These are phyloP conservation scores for Pichia cephalocereana DNA, from an alignment of 805 yeast species.

Conservation along the genomic window DNA sequence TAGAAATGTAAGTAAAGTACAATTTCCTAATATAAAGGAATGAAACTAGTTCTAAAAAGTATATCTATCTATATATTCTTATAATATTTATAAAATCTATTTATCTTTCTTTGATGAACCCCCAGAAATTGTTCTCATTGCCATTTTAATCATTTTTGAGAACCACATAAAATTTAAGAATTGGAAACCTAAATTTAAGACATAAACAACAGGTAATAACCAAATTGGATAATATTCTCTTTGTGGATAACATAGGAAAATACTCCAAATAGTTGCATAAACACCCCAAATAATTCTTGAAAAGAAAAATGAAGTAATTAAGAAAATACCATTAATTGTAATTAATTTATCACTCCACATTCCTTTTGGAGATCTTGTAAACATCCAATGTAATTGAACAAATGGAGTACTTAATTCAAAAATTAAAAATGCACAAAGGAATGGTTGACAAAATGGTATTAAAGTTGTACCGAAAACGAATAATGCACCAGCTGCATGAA, in stretches of 20 bases:
- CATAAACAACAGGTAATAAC: constrained; percentile 42
- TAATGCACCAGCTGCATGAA: constrained; percentile 79
- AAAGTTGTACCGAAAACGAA: constrained; percentile 59
- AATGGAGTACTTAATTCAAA: constrained; percentile 92
- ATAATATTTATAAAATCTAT: neutral
- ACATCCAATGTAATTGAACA: constrained; percentile 90
- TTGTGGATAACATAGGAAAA: constrained; percentile 34
- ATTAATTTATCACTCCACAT: constrained; percentile 46
- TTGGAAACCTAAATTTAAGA: constrained; percentile 55
- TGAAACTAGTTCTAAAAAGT: too few relatives aligned
- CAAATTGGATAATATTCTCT: constrained; percentile 34
- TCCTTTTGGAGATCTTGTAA: constrained; percentile 65
- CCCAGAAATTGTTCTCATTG: constrained; percentile 20
- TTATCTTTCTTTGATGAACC: neutral
- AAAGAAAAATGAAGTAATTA: constrained; percentile 62
- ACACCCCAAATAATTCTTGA: constrained; percentile 86
- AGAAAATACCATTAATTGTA: constrained; percentile 59
- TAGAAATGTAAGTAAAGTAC: too few relatives aligned
- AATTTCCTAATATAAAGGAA: too few relatives aligned
- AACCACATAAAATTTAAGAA: constrained; percentile 79
- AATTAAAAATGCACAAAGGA: constrained; percentile 72
- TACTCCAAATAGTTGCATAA: constrained; percentile 53
- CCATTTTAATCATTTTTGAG: constrained; percentile 70
- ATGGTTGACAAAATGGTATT: constrained; percentile 68
- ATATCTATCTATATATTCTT: too few relatives aligned